A percentile compares a stretch with the other conserved stretches of the same genome.
Evolutionary conservation across 371 early-diverging fungal species (phyloP).

Genomic region (Zychaea mexicana): DNA sequence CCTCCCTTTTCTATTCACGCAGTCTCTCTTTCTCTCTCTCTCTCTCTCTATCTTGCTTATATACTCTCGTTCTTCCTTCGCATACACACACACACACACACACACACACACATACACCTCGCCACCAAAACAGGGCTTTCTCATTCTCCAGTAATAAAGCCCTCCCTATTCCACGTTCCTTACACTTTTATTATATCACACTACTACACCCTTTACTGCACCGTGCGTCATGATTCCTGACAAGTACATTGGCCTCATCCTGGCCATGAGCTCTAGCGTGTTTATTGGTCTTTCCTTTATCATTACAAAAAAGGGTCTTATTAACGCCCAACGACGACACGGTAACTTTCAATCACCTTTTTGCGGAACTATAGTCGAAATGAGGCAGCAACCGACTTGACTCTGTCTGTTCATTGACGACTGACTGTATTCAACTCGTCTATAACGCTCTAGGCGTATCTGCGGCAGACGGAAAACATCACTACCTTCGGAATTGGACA

Average conservation of each 20-base stretch:
- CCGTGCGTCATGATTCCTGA: slow-evolving; percentile 57
- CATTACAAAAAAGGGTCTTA: slow-evolving; percentile 83
- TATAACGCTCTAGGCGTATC: slow-evolving; percentile 37
- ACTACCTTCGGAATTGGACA: slow-evolving; percentile 77
- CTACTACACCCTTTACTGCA: too few species aligned
- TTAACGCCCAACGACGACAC: slow-evolving; percentile 16
- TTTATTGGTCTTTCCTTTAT: slow-evolving; percentile 86
- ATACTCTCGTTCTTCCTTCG: neutral
- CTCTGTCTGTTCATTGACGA: too few species aligned
- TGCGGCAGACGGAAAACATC: slow-evolving; percentile 70
- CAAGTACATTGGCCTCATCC: slow-evolving; percentile 82
- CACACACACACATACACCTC: too few species aligned
- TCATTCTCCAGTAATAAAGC: too few species aligned
- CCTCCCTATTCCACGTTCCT: neutral
- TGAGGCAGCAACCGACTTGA: too few species aligned
- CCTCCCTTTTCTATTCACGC: neutral
- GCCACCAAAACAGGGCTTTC: too few species aligned
- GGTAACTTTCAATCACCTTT: too few species aligned
- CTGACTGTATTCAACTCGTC: too few species aligned
- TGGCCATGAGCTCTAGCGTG: slow-evolving; percentile 79
- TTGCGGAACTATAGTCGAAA: too few species aligned
- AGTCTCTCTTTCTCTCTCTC: neutral
- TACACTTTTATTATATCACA: neutral
- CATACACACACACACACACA: neutral
- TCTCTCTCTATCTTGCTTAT: neutral